Evolutionary conservation across 257 asterid genomes (phyloP).

Genomic region (Mentha longifolia): DNA sequence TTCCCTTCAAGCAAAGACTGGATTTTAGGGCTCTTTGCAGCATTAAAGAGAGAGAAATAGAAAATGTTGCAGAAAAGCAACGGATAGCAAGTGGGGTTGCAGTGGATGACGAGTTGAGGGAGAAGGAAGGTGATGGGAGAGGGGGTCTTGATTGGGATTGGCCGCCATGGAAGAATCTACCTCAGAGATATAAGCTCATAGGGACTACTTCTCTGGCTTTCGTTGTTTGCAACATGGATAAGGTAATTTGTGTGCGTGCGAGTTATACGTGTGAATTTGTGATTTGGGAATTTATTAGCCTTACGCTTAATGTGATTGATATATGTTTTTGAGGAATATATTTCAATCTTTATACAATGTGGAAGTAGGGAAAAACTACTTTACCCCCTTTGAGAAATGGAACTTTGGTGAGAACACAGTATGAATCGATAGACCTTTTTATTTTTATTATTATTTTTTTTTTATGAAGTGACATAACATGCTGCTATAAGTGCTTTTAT

Average conservation of each 20-base stretch:
- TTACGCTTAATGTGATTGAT: background rate
- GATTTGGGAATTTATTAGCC: background rate
- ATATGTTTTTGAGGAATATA: background rate
- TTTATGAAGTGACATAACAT: background rate
- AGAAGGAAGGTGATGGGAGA: slow-evolving; percentile 40
- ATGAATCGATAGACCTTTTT: background rate
- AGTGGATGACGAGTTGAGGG: slow-evolving; percentile 52
- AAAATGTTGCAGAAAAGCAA: slow-evolving; percentile 44
- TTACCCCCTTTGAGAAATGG: background rate
- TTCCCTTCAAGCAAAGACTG: slow-evolving; percentile 41
- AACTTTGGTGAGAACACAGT: no score
- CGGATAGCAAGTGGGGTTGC: slow-evolving; percentile 44
- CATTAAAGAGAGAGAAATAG: slow-evolving; percentile 62
- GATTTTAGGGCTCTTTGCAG: slow-evolving; percentile 65
- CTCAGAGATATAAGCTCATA: slow-evolving; percentile 83
- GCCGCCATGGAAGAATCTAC: slow-evolving; percentile 93
- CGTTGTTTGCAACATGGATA: slow-evolving; percentile 95
- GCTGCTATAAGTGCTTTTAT: slow-evolving; percentile 4
- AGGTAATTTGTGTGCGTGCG: slow-evolving; percentile 49
- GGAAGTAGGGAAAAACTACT: background rate
- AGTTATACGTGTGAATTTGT: background rate
- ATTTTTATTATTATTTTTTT: background rate
- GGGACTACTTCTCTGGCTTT: slow-evolving; percentile 96
- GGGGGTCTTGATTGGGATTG: slow-evolving; percentile 63
- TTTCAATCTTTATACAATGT: background rate